A percentile compares a stretch with the other conserved stretches of the same genome.
phyloP scores from a whole-genome alignment of 1,284 basidiomycete species.

The Ceratobasidium sp. region DNA sequence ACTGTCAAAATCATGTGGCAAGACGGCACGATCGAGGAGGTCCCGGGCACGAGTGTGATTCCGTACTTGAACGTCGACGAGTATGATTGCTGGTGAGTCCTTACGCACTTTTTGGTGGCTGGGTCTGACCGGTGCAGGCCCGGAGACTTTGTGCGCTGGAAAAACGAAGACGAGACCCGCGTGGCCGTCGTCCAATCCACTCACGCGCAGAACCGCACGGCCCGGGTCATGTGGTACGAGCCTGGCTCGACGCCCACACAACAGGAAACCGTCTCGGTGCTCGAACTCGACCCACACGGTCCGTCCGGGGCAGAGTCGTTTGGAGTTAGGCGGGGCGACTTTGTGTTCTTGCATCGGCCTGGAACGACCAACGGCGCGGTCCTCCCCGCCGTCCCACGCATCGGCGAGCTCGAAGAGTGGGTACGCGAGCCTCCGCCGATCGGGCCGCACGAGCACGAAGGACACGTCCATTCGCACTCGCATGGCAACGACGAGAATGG shows the following conservation, averaged over 20 bases:
- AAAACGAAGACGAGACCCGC: constrained; percentile 69
- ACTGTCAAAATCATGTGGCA: constrained; percentile 85
- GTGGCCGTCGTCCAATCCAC: constrained; percentile 75
- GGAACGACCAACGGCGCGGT: constrained; percentile 71
- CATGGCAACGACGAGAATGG: background rate
- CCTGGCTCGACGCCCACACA: background rate
- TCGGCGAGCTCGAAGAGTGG: constrained; percentile 81
- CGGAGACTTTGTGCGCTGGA: constrained; percentile 90
- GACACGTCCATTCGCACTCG: constrained; percentile 43
- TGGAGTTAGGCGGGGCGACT: constrained; percentile 81
- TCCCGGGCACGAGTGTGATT: constrained; percentile 70
- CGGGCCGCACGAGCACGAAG: constrained; percentile 53
- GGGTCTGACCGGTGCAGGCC: constrained; percentile 61
- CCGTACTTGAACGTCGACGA: constrained; percentile 85
- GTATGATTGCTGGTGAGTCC: constrained; percentile 79
- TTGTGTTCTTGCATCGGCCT: constrained; percentile 76
- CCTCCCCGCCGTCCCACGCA: constrained; percentile 69
- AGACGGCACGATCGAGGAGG: constrained; percentile 70
- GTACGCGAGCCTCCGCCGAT: constrained; percentile 64
- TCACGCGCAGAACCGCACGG: constrained; percentile 45
- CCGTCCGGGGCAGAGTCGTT: constrained; percentile 62
- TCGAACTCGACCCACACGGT: constrained; percentile 88
- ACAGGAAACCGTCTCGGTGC: constrained; percentile 66
- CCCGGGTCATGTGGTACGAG: constrained; percentile 44
- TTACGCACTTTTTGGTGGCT: background rate